Evolutionary conservation across 1,284 basidiomycete genomes (phyloP), one percentile per base, ranked within the genome.

Genomic region (Ceratobasidium sp.): DNA sequence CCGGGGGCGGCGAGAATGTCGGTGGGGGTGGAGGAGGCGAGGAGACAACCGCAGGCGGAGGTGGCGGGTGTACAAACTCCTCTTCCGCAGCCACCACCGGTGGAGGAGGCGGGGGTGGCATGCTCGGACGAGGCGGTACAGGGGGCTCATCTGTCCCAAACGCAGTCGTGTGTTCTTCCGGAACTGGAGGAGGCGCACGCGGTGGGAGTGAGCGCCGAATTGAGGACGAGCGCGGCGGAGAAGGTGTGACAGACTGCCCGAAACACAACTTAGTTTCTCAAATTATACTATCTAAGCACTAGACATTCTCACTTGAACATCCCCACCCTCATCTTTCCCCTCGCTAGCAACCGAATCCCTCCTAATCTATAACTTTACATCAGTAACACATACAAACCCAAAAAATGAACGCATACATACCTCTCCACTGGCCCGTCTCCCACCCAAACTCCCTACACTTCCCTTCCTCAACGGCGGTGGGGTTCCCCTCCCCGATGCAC

Each of bases 101-200:
- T 32, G 54, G 41, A 44, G 58, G 21, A 41, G 35, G 50, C 13
- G 72, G 57, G n/a, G 67, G 46, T 18, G 74, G 71, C 32, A 74
- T 41, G n/a, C 46, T 57, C 7, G 55, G 50, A 26, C 41, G 41
- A 8, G 62, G 50, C 9, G 50, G 66, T 16, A 52, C 41, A 28
- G 52, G 30, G 2, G 66, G 44, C 26, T 52, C 49, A 13, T 69
- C 66, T 16, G 7, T 35, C 23, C 46, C 41, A 23, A 43, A n/a
- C 26, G 66, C 23, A 9, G 52, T 41, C 30, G 26, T 18, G 18
- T 30, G 23, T 26, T 57, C 66, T 55, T 69, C 66, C n/a, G 66
- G 66, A 5, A 69, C 66, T 32, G 52, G 30, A 30, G 66, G 66
- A 16, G 64, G 62, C 26, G 44, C 30, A 49, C 35, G 62, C 23